Percentiles rank a stretch among this genome's conserved stretches.
Evolutionary conservation across 805 yeast genomes (phyloP).

Genomic region (Cyberlindnera maritima): DNA sequence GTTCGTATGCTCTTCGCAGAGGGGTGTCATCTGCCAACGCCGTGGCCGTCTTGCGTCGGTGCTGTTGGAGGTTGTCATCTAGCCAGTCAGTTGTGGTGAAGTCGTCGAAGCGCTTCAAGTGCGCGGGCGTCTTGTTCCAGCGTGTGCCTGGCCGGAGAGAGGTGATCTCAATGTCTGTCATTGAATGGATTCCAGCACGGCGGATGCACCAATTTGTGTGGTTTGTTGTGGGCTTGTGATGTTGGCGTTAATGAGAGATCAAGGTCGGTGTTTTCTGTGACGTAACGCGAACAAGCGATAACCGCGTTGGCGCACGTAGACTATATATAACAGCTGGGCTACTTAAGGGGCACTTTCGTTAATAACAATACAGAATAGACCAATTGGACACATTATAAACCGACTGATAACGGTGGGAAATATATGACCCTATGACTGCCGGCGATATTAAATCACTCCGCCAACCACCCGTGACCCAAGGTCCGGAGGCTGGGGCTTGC

Average conservation of each 20-base stretch:
- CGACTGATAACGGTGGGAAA: too few relatives aligned
- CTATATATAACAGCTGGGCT: too few relatives aligned
- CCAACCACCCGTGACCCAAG: too few relatives aligned
- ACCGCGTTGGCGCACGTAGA: neutral
- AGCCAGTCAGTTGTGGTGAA: slow-evolving; percentile 73
- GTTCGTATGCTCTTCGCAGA: slow-evolving; percentile 16
- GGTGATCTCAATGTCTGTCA: slow-evolving; percentile 2
- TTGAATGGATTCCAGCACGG: neutral
- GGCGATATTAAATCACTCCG: too few relatives aligned
- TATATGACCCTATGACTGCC: too few relatives aligned
- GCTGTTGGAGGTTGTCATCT: slow-evolving; percentile 53
- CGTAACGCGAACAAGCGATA: slow-evolving; percentile 1
- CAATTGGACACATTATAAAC: neutral
- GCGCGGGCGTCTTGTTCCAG: slow-evolving; percentile 15
- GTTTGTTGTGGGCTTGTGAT: neutral
- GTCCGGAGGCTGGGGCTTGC: too few relatives aligned
- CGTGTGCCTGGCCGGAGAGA: slow-evolving; percentile 6
- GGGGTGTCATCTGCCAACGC: neutral
- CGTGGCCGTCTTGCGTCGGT: slow-evolving; percentile 25
- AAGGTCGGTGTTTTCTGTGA: neutral
- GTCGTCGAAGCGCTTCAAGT: slow-evolving; percentile 48
- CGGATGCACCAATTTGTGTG: neutral
- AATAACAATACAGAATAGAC: neutral
- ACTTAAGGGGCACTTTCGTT: too few relatives aligned
- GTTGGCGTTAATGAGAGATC: neutral